Base-by-base conservation (phyloP, 2,329 filamentous ascomycete species). In the Alternaria postmessia region DNA sequence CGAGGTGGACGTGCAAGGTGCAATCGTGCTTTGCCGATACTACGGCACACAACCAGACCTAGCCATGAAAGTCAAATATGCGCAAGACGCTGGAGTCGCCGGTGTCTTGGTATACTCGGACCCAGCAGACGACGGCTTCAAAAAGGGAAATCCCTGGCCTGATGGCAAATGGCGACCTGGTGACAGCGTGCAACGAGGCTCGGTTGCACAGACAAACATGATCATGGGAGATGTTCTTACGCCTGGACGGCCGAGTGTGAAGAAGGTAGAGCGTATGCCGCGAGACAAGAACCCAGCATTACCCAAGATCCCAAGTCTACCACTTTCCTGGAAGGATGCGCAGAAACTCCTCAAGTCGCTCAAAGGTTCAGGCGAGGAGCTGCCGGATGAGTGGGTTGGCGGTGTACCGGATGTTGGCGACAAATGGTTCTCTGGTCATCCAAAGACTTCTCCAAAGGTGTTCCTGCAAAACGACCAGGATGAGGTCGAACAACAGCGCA, bases 81-180 rank as follows among this genome's bases (percentile, higher is more conserved):
- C 95, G 1, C 92, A 97, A 78, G 77, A 92, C 69, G 92, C 91
- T 14, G 95, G 95, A 2, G 95, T 93, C 65, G 88, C 85, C 2
- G 95, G 94, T 14, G 96, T 93, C 71, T 87, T 99, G 57, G 91
- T 97, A 59, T 99, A 97, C 81, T 96, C 90, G 52, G 95, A 98
- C 75, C 94, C 94, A 0, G 85, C 86, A 1, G 91, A 97, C 51
- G 91, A 96, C 74, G 93, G 93, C 1, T 95, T 94, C 71, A 78
- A 86, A 28, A 87, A 87, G 66, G 94, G 93, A 4, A 83, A 88
- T 1, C 84, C 87, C 0, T 93, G 89, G 66, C 94, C 94, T 0
- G 83, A 91, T 24, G 94, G 93, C 36, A 87, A 88, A 24, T 96
- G 85, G 78, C 90, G 94, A 87, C 92, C 94, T 0, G 85, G 86